Evolutionary conservation across 1,284 basidiomycete species (phyloP), one percentile per base, ranked within the genome.

Genomic region (Afroboletus lepidellus): DNA sequence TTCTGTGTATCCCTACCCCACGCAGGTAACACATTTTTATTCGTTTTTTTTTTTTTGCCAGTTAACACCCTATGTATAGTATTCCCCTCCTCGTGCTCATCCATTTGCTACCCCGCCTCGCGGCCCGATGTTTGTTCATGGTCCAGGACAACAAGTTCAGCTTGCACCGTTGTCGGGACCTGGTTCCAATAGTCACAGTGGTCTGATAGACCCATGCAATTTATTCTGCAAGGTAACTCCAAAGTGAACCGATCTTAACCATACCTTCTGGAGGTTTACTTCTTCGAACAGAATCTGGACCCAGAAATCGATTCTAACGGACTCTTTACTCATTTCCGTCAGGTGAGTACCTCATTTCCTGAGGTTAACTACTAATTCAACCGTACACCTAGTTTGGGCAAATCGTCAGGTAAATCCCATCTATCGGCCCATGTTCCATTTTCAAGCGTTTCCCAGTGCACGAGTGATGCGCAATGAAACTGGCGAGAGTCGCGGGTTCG

Each of bases 401-500:
- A 69, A 92, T 94, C 51, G 87, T 92, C 55, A 92, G 87, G 88
- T 88, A 75, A 60, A 71, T 53, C 30, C 25, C 42, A 23, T 48
- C 16, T n/a, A 20, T 46, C 25, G 2, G 51, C n/a, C 9, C 20
- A 16, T 13, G 15, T 33, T n/a, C 25, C 7, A 6, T 33, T 39
- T 51, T 23, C 46, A 48, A 66, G 33, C 50, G 29, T 32, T 25
- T 27, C 66, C 51, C 54, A 93, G 93, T 67, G 94, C 94, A 24
- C 84, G 93, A 53, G 92, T 98, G 45, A 97, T 97, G 94, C 84
- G 92, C 23, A 94, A 94, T 63, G 88, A 94, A 60, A 74, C 65
- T 46, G 89, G 90, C 21, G 84, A 89, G 49, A 92, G 89, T 68
- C 86, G 92, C 52, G 93, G 93, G 6, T 98, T 96, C 65, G 94